Base-by-base conservation (phyloP, 441 rosid species). In the Eruca vesicaria region DNA sequence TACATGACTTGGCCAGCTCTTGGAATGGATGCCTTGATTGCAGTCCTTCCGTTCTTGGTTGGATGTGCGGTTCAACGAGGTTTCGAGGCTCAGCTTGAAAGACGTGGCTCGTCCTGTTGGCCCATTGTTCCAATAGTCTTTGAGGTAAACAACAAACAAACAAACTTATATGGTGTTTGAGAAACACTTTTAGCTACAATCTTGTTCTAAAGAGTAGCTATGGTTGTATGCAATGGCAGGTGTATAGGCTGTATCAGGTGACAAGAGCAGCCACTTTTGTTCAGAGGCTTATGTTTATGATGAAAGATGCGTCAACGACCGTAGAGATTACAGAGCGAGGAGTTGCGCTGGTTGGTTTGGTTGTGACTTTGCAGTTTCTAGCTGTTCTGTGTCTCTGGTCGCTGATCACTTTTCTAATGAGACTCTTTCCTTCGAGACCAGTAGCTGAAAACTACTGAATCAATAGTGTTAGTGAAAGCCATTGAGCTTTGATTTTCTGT, bases 381-480 rank as follows among this genome's bases (percentile, higher is more conserved):
- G 97, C 91, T 9, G 79, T 94, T 69, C 23, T 88, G 66, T 90
- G 97, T 85, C 95, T 94, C 31, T 94, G 97, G 98, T 89, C 97
- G 21, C 74, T 92, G 67, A 52, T 89, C 52, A 90, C 98, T 14
- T 89, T 92, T 73, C 91, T 91, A 53, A 69, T 86, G 81, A 86
- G 97, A 79, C 91, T 94, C 19, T 92, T 94, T 45, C 98, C 97
- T 76, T 92, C 95, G 14, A 90, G 94, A 82, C 94, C 97, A 26
- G 95, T 86, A 15, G 76, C 94, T 20, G 94, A 90, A 81, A 89
- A 89, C 76, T 90, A 92, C 70, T 90, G 70, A 85, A 69, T 2
- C 26, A 50, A 38, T 21, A 16, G 52, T 35, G 61, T 43, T 48
- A 60, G 73, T 50, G 73, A 60, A 6, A 43, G 60, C 2, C 14